Evolutionary conservation across 2,329 filamentous ascomycete species (phyloP).

Genomic region (Curvularia hawaiiensis): DNA sequence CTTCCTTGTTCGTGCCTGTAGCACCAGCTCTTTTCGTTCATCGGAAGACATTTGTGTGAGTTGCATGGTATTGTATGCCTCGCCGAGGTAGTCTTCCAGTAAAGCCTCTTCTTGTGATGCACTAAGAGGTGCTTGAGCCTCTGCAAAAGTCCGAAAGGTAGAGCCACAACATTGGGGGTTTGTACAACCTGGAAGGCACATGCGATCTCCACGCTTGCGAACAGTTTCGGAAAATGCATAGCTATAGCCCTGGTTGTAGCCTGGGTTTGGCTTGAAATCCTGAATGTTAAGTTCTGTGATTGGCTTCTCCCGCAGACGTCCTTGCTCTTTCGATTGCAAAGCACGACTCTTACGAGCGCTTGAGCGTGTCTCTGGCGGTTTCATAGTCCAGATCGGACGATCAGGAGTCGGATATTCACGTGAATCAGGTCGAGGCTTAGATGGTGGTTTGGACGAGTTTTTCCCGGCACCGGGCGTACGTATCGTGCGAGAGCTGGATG

Average conservation of each 20-base stretch:
- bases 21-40: constrained; percentile 69
- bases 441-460: constrained; percentile 2
- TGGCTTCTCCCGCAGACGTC: constrained; percentile 59
- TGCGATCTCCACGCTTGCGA: constrained; percentile 70
- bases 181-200: constrained; percentile 74
- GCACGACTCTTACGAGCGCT: constrained; percentile 12
- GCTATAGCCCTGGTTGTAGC: constrained; percentile 70
- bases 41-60: constrained; percentile 58
- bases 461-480: constrained; percentile 10
- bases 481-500: constrained; percentile 10
- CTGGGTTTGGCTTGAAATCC: constrained; percentile 84
- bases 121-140: constrained; percentile 38
- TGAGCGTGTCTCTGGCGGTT: constrained; percentile 17
- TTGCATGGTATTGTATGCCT: constrained; percentile 43
- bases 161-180: constrained; percentile 78
- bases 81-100: constrained; percentile 62
- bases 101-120: constrained; percentile 45
- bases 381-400: constrained; percentile 34
- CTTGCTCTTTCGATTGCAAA: constrained; percentile 12
- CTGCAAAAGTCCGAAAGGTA: constrained; percentile 70
- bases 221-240: constrained; percentile 79
- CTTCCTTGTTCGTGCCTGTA: constrained; percentile 75
- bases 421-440: constrained; percentile 10
- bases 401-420: constrained; percentile 18
- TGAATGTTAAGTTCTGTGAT: constrained; percentile 63